These are phyloP conservation scores for Cyclospora cayetanensis DNA, from an alignment of 169 alveolate genomes.

Conservation along the genomic window DNA sequence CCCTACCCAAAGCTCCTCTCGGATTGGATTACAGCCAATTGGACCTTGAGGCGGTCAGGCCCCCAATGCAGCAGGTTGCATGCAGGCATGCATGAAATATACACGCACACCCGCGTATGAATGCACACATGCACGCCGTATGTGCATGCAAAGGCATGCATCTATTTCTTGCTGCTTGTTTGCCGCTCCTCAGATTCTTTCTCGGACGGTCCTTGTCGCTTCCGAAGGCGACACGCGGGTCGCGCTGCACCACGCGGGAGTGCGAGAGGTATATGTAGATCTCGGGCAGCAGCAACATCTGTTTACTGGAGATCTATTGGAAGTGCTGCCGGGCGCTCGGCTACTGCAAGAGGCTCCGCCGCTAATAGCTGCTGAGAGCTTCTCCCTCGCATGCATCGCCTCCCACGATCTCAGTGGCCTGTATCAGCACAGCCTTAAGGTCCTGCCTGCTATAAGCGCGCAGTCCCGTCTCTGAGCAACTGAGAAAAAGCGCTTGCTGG, in stretches of 20 bases:
- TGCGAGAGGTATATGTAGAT: constrained; percentile 8
- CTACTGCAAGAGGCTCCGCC: neutral
- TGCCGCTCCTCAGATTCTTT: neutral
- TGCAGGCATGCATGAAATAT: neutral
- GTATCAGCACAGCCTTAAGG: too few relatives aligned
- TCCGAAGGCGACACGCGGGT: neutral
- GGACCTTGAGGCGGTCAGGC: neutral
- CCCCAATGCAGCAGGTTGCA: neutral
- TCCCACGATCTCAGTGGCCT: too few relatives aligned
- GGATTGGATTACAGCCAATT: neutral
- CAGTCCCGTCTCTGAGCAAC: too few relatives aligned
- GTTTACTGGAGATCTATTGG: neutral
- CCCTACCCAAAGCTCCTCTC: neutral
- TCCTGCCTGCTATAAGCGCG: too few relatives aligned
- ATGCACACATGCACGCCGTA: constrained; percentile 10
- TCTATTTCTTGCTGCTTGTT: neutral
- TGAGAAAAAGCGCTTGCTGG: too few relatives aligned
- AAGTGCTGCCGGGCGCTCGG: neutral
- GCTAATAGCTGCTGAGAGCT: neutral
- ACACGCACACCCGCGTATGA: neutral
- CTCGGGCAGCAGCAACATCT: constrained; percentile 13
- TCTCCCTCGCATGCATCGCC: constrained; percentile 1
- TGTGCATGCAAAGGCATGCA: neutral
- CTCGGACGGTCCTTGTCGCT: neutral
- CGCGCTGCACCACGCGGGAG: constrained; percentile 16